Evolutionary conservation across 1,139 yeast genomes (phyloP), one percentile per base, ranked within the genome.

Genomic region (Geotrichum klebahnii): DNA sequence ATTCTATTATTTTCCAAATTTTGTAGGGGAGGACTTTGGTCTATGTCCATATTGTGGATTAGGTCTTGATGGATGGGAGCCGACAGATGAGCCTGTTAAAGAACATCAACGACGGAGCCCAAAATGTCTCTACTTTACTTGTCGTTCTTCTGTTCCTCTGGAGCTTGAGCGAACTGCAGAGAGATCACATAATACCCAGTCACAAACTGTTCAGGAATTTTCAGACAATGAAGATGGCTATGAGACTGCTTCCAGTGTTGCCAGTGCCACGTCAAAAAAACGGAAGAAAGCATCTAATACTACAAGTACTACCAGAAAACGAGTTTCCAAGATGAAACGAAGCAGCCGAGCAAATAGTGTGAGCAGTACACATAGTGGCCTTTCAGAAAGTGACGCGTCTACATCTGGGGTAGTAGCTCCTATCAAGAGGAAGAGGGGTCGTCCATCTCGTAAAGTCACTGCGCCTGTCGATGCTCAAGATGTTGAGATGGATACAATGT

Each of bases 31-130:
- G 56, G 95, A 85, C 61, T 68, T 79, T n/a, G 85, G 80, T 0
- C 73, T 76, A 10, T 87, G 96, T 59, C 73, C 82, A 55, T 84
- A 83, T 60, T 87, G 96, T 65, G 81, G 78, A 5, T 70, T 81
- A 17, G 73, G 81, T 1, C 69, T 87, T 19, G 87, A 82, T 56
- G 82, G 81, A 3, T 87, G 95, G 95, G 87, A 79, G 55, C 65
- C 68, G 0, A 72, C 71, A 2, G 95, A 87, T 65, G 80, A 77
- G 54, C 94, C 94, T 0, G 55, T 76, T 2, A 57, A 45, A 28
- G 71, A 67, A 54, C 71, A 68, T 48, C 62, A 61, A 28, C 65
- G 67, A 33, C 69, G 80, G 54, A 67, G 71, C 5, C 71, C 73
- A 0, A 67, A 66, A 22, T 85, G 94, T 59, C 75, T 75, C 58